Evolutionary conservation across 257 asterid species (phyloP).

Genomic region (Phtheirospermum japonicum): DNA sequence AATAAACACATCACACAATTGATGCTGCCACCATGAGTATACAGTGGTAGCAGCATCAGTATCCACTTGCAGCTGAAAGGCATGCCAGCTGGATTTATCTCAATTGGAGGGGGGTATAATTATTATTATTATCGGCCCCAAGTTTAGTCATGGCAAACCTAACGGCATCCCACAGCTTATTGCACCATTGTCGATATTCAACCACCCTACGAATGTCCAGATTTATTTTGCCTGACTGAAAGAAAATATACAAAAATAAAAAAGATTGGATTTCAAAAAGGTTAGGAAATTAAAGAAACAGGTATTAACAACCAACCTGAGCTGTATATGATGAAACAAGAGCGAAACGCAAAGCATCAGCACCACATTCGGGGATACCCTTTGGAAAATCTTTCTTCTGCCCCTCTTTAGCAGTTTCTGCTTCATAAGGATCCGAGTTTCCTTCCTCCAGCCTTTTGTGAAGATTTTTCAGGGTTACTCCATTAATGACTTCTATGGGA

Average conservation of each 20-base stretch:
- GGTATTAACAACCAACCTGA: constrained; percentile 72
- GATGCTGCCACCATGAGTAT: constrained; percentile 89
- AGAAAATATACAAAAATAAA: constrained; percentile 19
- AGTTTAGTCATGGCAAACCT: constrained; percentile 95
- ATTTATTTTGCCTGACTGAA: constrained; percentile 89
- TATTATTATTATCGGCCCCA: constrained; percentile 81
- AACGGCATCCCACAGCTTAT: constrained; percentile 93
- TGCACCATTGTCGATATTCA: constrained; percentile 97
- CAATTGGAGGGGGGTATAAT: constrained; percentile 60
- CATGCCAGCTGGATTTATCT: constrained; percentile 49
- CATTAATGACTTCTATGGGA: constrained; percentile 87
- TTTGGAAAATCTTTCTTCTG: no score
- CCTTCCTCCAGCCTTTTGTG: constrained; percentile 88
- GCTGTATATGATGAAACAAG: constrained; percentile 93
- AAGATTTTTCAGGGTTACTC: constrained; percentile 70
- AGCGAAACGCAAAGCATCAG: constrained; percentile 92
- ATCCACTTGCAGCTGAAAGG: constrained; percentile 98
- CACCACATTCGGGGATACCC: no score
- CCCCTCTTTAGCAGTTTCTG: constrained; percentile 79
- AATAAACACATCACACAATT: constrained; percentile 87
- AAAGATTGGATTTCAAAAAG: neutral
- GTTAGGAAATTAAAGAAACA: neutral
- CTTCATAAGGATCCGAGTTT: constrained; percentile 77
- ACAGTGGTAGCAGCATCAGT: constrained; percentile 91
- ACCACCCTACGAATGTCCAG: constrained; percentile 90